Evolutionary conservation across 108 stramenopile genomes (phyloP).

Genomic region (Chaetoceros tenuissimus): DNA sequence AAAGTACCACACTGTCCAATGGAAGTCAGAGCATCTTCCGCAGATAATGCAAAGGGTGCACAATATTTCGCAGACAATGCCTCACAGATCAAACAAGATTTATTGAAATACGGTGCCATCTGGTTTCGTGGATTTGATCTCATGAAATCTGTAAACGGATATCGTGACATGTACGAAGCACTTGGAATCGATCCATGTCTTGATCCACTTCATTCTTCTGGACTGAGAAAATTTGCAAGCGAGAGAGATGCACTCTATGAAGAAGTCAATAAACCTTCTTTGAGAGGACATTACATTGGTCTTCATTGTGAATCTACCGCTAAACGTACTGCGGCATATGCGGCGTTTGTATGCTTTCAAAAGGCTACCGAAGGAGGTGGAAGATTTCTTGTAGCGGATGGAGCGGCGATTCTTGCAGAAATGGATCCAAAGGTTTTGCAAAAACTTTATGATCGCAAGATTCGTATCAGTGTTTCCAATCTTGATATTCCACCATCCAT

Average conservation of each 20-base stretch:
- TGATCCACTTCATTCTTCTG: slow-evolving; percentile 86
- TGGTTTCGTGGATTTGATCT: slow-evolving; percentile 88
- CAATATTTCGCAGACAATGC: slow-evolving; percentile 56
- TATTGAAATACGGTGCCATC: slow-evolving; percentile 70
- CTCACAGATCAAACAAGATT: slow-evolving; percentile 46
- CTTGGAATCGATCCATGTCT: slow-evolving; percentile 78
- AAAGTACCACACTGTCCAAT: slow-evolving; percentile 45
- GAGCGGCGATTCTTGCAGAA: slow-evolving; percentile 79
- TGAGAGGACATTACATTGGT: slow-evolving; percentile 83
- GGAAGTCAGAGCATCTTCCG: slow-evolving; percentile 48
- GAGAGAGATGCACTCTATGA: slow-evolving; percentile 87
- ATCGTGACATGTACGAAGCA: slow-evolving; percentile 75
- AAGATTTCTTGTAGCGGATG: slow-evolving; percentile 82
- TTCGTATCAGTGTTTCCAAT: slow-evolving; percentile 79
- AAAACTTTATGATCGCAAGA: slow-evolving; percentile 67
- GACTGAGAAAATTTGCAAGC: slow-evolving; percentile 82
- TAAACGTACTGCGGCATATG: slow-evolving; percentile 87
- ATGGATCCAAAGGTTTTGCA: slow-evolving; percentile 59
- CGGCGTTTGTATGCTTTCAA: slow-evolving; percentile 89
- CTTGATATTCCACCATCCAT: slow-evolving; percentile 66
- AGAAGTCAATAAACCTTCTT: slow-evolving; percentile 87
- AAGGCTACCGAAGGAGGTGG: slow-evolving; percentile 84
- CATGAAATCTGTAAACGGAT: slow-evolving; percentile 59
- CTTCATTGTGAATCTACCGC: slow-evolving; percentile 83
- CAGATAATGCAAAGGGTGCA: slow-evolving; percentile 58